Evolutionary conservation across 78 protist species (phyloP), one percentile per base, ranked within the genome.

Genomic region (Dictyostelium firmibasis): DNA sequence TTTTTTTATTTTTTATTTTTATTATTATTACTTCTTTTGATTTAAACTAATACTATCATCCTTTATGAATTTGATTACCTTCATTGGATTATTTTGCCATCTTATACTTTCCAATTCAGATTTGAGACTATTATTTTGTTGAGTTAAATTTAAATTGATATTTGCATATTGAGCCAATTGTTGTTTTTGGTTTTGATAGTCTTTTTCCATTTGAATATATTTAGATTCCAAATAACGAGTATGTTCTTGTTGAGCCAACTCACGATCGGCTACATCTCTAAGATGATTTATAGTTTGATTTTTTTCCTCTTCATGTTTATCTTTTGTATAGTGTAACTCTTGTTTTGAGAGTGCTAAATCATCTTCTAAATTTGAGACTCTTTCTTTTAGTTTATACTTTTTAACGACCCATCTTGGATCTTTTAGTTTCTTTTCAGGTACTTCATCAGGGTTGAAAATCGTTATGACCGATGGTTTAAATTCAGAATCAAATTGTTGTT

Each of bases 351-450:
- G 35, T 4, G 94, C 94, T 38, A 89, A 81, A 47, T 89, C 94
- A n/a, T 89, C 83, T 47, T 89, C 94, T n/a, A 89, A 76, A 69
- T 53, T 81, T 4, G 41, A 57, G 57, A 81, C 50, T 53, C 84
- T 47, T n/a, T 89, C 94, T n/a, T 81, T 81, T 23, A 89, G 23
- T 69, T 89, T 57, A 43, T 89, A 89, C 67, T 89, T 89, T 57
- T 89, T 89, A 13, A 89, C 94, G n/a, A 81, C 82, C 94, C 94
- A 89, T 76, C 83, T 81, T 27, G 94, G 94, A 50, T 89, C 87
- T n/a, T 70, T 60, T n/a, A 47, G 1, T 70, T 89, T 89, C 44
- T 89, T 76, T 64, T 64, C 36, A 18, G 94, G 88, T 18, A 16
- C 0, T 33, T 64, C 74, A 27, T 89, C 94, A 25, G 94, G 94